Evolutionary conservation across 441 rosid species (phyloP), one percentile per base, ranked within the genome.

Genomic region (Eruca vesicaria): DNA sequence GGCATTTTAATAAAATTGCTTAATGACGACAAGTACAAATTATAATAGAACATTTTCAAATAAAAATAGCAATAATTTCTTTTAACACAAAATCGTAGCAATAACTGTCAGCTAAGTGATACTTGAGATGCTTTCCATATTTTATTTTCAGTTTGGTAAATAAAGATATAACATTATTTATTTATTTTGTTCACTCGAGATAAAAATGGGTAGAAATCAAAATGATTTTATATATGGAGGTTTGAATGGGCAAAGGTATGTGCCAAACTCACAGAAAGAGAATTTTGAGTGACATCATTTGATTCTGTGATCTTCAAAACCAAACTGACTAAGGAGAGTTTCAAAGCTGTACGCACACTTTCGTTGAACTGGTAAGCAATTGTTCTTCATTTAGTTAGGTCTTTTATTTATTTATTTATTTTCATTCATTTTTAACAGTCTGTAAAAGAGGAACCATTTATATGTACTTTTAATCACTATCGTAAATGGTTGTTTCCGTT

Each of bases 321-420:
- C 59, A 36, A 77, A 77, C 77, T 50, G 77, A 72, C 69, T 60
- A 78, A 38, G 63, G 67, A 66, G 68, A 77, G 63, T 77, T 77
- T 72, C 53, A 38, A 66, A 72, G 52, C 60, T 78, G 36, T 66
- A 78, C 77, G 77, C 56, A 72, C 68, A 67, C 70, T 20, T 41
- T n/a, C 62, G 38, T 78, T 78, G 81, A 78, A 78, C 73, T 63
- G 81, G 81, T 68, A 78, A 78, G 70, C 56, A 71, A 26, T 31
- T 53, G 33, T 58, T 55, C n/a, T 65, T 64, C 50, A 58, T 76
- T 32, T 45, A 45, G 14, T 76, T 62, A 66, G 72, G 33, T 68
- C 29, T 23, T 63, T 55, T 68, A 41, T 23, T 63, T 55, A 69
- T 38, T 36, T 69, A 29, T 55, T 23, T 10, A 61, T 61, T 29